Base-by-base conservation (phyloP, 208 protist genomes). In the Naegleria gruberi region DNA sequence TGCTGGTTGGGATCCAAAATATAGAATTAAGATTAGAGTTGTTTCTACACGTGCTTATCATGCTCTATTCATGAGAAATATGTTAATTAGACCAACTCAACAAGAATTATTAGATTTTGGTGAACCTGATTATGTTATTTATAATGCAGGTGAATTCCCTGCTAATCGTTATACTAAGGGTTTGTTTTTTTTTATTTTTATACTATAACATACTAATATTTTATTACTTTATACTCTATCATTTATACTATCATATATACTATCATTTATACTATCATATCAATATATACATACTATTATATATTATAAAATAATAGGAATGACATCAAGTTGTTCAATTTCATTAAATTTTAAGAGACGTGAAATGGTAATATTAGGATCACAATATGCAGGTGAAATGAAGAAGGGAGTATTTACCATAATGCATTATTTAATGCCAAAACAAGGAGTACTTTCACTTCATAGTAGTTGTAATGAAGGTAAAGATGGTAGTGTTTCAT, bases 361-460 rank as follows among this genome's bases (percentile, higher is more conserved):
- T 82, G 96, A 98, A 92, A 94, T 97, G 93, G 96, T 98, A 51
- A 99, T 99, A 90, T 93, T 98, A 17, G 97, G 98, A 89, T 97
- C 97, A 40, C 94, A 98, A 93, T 99, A 99, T 92, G 96, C 97
- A 8, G 98, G 97, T 86, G 97, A 99, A 93, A 99, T 99, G 97
- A 99, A 99, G 95, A 99, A 99, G 94, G 97, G 97, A 91, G 95
- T 98, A 82, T 96, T 98, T 91, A 98, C 97, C 34, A 94, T 98
- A 77, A 98, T 98, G 97, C 95, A 98, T 91, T 98, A 99, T 92
- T 91, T 97, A 55, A 97, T 98, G 95, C 97, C 97, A 77, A 96
- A 96, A 89, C 92, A 93, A 90, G 94, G 94, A 85, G 94, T 98
- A 90, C 94, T 99, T 15, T 97, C 96, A 90, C 94, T 99, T 91